Percentiles rank a stretch among this genome's conserved stretches.
Evolutionary conservation across 768 basidiomycete genomes (phyloP).

Genomic region (Lactarius evosmus): DNA sequence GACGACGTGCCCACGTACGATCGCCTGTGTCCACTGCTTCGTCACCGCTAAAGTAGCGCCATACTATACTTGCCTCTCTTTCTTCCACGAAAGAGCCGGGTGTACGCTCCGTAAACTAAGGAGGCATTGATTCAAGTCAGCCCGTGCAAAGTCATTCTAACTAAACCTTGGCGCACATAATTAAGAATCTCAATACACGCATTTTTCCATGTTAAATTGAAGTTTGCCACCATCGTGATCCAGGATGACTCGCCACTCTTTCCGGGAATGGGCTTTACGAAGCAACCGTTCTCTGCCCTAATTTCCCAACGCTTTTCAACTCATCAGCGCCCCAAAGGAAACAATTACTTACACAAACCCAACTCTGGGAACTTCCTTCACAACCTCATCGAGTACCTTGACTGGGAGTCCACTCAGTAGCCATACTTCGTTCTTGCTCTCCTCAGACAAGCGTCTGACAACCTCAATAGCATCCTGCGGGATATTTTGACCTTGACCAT

Average conservation of each 20-base stretch:
- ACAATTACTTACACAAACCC: slow-evolving; percentile 64
- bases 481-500: slow-evolving; percentile 22
- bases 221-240: slow-evolving; percentile 77
- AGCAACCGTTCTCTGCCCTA: slow-evolving; percentile 87
- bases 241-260: slow-evolving; percentile 45
- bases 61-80: slow-evolving; percentile 76
- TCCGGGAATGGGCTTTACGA: slow-evolving; percentile 54
- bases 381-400: slow-evolving; percentile 60
- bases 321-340: slow-evolving; percentile 4
- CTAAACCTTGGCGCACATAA: slow-evolving; percentile 55
- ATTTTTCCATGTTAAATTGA: slow-evolving; percentile 78
- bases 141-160: not conserved
- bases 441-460: slow-evolving; percentile 56
- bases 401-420: slow-evolving; percentile 71
- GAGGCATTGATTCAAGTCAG: not conserved
- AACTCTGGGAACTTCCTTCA: slow-evolving; percentile 56
- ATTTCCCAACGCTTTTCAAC: slow-evolving; percentile 6
- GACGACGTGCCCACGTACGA: slow-evolving; percentile 77
- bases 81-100: slow-evolving; percentile 84
- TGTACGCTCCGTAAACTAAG: slow-evolving; percentile 85
- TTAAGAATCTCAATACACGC: slow-evolving; percentile 78
- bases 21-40: slow-evolving; percentile 42
- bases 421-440: slow-evolving; percentile 76
- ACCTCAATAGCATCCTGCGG: slow-evolving; percentile 43
- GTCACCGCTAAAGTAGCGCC: slow-evolving; percentile 75